Percentiles rank a stretch among this genome's conserved stretches.
phyloP scores from a whole-genome alignment of 805 yeast species.

The Wickerhamomyces bisporus region DNA sequence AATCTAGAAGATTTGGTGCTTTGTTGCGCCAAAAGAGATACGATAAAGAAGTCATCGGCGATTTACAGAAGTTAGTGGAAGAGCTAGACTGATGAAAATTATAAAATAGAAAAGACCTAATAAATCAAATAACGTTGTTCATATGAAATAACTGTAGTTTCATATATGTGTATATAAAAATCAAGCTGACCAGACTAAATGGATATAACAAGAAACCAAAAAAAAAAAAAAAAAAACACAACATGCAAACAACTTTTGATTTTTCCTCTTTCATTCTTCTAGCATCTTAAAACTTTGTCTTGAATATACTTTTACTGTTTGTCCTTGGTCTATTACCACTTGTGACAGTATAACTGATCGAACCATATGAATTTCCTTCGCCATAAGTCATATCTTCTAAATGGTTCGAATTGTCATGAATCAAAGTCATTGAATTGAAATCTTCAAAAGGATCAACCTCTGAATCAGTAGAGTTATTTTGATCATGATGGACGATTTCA shows the following conservation, averaged over 20 bases:
- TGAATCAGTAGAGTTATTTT: conserved; percentile 24
- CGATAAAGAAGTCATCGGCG: background rate
- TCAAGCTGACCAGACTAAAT: too few species aligned
- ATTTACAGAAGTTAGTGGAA: background rate
- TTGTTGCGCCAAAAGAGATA: conserved; percentile 1
- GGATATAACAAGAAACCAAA: too few species aligned
- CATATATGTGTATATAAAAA: too few species aligned
- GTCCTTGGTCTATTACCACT: conserved; percentile 32
- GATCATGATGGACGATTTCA: conserved; percentile 7
- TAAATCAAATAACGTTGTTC: too few species aligned
- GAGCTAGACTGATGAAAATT: too few species aligned
- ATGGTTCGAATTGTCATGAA: conserved; percentile 56
- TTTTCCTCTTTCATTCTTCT: too few species aligned
- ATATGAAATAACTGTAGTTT: too few species aligned
- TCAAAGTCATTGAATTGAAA: conserved; percentile 81
- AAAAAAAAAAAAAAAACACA: too few species aligned
- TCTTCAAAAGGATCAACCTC: conserved; percentile 72
- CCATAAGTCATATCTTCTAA: conserved; percentile 41
- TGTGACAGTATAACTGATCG: conserved; percentile 35
- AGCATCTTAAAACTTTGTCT: conserved; percentile 15
- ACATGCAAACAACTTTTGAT: too few species aligned
- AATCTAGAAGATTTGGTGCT: background rate
- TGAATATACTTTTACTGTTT: conserved; percentile 30
- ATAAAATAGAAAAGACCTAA: too few species aligned
- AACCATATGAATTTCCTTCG: conserved; percentile 36